Evolutionary conservation across 306 rosid species (phyloP).

Genomic region (Sicyos edulis): DNA sequence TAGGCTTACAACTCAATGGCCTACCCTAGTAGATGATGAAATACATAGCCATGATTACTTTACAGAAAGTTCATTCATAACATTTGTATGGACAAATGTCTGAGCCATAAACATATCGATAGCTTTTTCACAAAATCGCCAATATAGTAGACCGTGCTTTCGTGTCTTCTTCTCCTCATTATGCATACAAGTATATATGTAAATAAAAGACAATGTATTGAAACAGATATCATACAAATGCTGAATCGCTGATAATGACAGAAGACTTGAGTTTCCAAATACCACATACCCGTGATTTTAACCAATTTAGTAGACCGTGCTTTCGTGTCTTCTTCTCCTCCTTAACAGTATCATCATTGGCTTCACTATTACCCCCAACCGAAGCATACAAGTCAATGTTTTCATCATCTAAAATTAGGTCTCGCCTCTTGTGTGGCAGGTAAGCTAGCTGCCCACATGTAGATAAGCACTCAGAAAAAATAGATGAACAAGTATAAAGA

Average conservation of each 20-base stretch:
- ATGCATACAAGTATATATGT: not conserved
- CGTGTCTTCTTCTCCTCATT: no score
- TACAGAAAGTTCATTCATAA: not conserved
- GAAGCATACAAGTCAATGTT: constrained; percentile 67
- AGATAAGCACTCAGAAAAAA: constrained; percentile 21
- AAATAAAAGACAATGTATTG: not conserved
- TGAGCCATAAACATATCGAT: not conserved
- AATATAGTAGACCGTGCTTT: no score
- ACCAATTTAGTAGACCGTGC: constrained; percentile 92
- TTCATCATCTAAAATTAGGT: constrained; percentile 83
- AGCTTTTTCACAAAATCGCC: not conserved
- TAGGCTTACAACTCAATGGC: not conserved
- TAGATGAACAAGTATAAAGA: constrained; percentile 2
- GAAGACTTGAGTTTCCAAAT: not conserved
- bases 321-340: constrained; percentile 83
- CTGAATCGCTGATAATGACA: no score
- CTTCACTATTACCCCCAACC: constrained; percentile 59
- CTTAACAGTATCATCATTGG: constrained; percentile 49
- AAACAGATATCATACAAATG: not conserved
- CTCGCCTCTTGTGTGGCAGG: constrained; percentile 91
- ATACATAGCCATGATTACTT: not conserved
- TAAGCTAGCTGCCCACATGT: constrained; percentile 73
- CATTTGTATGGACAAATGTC: not conserved
- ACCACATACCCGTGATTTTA: constrained; percentile 75
- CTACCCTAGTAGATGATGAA: not conserved